A percentile compares a stretch with the other conserved stretches of the same genome.
These are phyloP conservation scores for Phytophthora syringae DNA, from an alignment of 352 stramenopile species.

Conservation along the genomic window DNA sequence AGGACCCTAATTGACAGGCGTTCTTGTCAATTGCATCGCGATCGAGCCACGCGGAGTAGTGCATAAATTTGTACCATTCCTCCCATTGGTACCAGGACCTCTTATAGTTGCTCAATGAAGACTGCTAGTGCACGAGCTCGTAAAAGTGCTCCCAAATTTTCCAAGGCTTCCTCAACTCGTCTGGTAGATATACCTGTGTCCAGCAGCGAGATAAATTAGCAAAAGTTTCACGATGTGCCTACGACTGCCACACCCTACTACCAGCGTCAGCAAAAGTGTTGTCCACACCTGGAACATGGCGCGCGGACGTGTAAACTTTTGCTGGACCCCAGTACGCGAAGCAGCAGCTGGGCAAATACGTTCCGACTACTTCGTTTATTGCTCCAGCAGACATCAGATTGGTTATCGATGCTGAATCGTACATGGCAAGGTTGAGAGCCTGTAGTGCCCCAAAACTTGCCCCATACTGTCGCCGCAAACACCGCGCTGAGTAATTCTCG, in stretches of 20 bases:
- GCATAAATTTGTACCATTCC: neutral
- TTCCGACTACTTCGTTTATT: neutral
- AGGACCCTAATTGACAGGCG: neutral
- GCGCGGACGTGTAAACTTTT: neutral
- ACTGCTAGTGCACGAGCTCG: neutral
- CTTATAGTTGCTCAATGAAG: no score
- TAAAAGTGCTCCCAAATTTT: neutral
- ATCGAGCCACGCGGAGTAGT: neutral
- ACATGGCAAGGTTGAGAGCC: neutral
- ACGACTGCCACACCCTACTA: neutral
- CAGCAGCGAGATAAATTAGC: neutral
- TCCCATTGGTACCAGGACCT: neutral
- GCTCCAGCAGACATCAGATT: neutral
- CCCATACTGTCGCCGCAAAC: neutral
- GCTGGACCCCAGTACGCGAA: neutral
- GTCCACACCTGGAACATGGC: neutral
- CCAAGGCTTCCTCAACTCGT: neutral
- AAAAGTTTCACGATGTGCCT: neutral
- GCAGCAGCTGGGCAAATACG: neutral
- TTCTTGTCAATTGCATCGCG: neutral
- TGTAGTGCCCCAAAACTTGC: neutral
- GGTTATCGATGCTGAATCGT: neutral
- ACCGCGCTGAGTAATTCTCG: neutral
- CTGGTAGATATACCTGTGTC: neutral
- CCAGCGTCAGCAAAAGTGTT: neutral